phyloP scores from a whole-genome alignment of 345 rosid species.

The Eucalyptus fibrosa region DNA sequence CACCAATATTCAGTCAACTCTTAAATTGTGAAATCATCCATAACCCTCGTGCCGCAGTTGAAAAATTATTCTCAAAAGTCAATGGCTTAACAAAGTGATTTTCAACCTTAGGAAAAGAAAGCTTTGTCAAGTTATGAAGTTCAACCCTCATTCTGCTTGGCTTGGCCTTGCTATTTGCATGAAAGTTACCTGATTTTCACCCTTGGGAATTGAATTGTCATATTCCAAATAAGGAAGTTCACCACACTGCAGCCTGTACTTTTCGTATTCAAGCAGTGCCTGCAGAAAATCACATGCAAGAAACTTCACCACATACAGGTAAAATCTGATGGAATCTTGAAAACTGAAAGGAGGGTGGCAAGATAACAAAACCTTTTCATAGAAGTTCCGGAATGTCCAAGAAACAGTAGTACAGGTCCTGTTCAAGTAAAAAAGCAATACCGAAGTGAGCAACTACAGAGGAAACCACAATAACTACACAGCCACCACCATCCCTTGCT shows the following conservation, averaged over 20 bases:
- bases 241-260: slow-evolving; percentile 37
- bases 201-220: slow-evolving; percentile 21
- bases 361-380: slow-evolving; percentile 41
- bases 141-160: background rate
- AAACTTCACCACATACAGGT: background rate
- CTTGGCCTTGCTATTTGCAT: background rate
- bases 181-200: slow-evolving; percentile 35
- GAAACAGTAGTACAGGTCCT: slow-evolving; percentile 77
- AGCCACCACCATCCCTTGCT: background rate
- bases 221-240: slow-evolving; percentile 25
- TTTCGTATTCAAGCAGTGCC: slow-evolving; percentile 63
- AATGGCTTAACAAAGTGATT: background rate
- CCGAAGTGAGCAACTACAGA: background rate
- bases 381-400: slow-evolving; percentile 63
- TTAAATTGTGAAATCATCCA: background rate
- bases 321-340: background rate
- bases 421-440: background rate
- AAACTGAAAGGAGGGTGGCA: background rate
- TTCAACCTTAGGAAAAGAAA: background rate
- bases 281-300: background rate
- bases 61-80: background rate
- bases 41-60: background rate
- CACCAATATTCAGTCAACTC: background rate
- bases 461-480: background rate
- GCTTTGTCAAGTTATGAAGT: background rate